These are phyloP conservation scores for Kluyveromyces sp. DNA, from an alignment of 1,139 yeast genomes.

Conservation along the genomic window DNA sequence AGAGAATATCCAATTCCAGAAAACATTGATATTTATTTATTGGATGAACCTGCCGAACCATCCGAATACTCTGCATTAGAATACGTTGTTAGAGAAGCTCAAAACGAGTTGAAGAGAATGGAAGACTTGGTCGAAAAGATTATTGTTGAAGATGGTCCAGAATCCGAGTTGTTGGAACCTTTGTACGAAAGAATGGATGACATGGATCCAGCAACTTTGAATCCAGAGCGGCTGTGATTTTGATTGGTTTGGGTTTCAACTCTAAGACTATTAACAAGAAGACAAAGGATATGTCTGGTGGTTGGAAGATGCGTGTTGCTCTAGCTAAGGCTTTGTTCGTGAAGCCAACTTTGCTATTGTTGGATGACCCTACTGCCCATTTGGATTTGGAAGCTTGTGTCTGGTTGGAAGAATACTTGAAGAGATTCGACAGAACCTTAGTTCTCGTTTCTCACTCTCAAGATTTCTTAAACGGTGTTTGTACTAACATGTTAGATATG, in stretches of 20 bases:
- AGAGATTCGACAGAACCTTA: slow-evolving; percentile 86
- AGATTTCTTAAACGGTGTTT: slow-evolving; percentile 98
- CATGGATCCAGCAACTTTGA: slow-evolving; percentile 94
- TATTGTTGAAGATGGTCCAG: slow-evolving; percentile 90
- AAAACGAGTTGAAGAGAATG: slow-evolving; percentile 78
- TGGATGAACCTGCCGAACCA: slow-evolving; percentile 97
- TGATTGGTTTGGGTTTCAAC: slow-evolving; percentile 97
- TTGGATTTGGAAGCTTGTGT: slow-evolving; percentile 99
- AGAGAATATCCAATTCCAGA: slow-evolving; percentile 95
- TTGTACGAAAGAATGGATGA: slow-evolving; percentile 91
- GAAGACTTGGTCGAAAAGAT: slow-evolving; percentile 89
- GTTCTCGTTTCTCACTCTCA: slow-evolving; percentile 96
- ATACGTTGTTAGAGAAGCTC: slow-evolving; percentile 96
- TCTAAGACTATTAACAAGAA: slow-evolving; percentile 72
- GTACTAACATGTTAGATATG: slow-evolving; percentile 98
- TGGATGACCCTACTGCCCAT: slow-evolving; percentile 99
- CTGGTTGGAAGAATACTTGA: slow-evolving; percentile 97
- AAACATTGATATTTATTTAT: slow-evolving; percentile 78
- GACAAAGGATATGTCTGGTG: slow-evolving; percentile 99
- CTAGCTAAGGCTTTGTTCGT: slow-evolving; percentile 74
- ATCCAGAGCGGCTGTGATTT: slow-evolving; percentile 89
- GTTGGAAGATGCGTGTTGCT: slow-evolving; percentile 79
- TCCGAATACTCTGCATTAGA: slow-evolving; percentile 87
- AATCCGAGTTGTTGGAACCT: slow-evolving; percentile 76
- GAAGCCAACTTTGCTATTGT: slow-evolving; percentile 74